phyloP scores from a whole-genome alignment of 768 basidiomycete genomes.

The Termitomyces sp. region DNA sequence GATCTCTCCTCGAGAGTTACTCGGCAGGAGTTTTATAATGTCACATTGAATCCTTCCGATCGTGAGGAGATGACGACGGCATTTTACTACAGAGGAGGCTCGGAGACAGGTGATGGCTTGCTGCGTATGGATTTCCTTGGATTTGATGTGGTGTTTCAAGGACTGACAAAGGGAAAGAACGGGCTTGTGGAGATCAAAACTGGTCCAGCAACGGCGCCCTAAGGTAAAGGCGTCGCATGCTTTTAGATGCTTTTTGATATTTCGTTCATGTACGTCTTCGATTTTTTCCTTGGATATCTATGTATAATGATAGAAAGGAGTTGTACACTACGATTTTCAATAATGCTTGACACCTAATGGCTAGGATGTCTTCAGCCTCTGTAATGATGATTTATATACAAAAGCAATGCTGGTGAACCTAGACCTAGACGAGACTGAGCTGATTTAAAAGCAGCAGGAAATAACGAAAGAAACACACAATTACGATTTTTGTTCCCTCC shows the following conservation, averaged over 20 bases:
- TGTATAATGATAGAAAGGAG: background rate
- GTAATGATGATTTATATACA: background rate
- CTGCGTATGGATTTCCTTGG: slow-evolving; percentile 47
- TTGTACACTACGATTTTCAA: background rate
- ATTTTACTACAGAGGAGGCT: slow-evolving; percentile 31
- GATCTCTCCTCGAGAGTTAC: slow-evolving; percentile 31
- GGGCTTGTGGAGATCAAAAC: slow-evolving; percentile 29
- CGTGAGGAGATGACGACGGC: slow-evolving; percentile 33
- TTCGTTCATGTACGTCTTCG: background rate
- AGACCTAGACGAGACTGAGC: background rate
- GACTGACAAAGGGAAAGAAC: slow-evolving; percentile 19
- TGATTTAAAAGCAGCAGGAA: background rate
- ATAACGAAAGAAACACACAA: background rate
- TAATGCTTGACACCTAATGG: background rate
- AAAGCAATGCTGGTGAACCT: background rate
- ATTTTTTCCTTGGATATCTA: background rate
- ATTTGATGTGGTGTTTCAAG: slow-evolving; percentile 31
- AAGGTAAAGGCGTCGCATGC: background rate
- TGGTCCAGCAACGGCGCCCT: background rate
- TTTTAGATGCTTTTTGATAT: background rate
- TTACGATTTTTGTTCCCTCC: slow-evolving; percentile 41
- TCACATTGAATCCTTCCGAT: slow-evolving; percentile 34
- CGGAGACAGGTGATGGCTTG: slow-evolving; percentile 26
- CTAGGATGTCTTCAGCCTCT: background rate
- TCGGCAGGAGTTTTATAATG: slow-evolving; percentile 40